Evolutionary conservation across 2,329 filamentous ascomycete species (phyloP).

Genomic region (Talaromyces sp.): DNA sequence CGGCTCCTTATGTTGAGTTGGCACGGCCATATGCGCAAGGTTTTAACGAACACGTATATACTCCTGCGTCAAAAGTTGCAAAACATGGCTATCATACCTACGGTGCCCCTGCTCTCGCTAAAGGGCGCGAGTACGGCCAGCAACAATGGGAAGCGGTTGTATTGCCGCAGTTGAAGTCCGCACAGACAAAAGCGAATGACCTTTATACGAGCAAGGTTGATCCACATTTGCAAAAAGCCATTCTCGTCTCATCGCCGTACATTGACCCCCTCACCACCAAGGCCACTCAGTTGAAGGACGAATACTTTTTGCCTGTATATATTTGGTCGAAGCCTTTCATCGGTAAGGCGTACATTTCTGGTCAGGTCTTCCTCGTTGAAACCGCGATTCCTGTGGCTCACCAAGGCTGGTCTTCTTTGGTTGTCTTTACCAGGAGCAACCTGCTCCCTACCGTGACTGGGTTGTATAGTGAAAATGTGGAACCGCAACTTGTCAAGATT

Average conservation of each 20-base stretch:
- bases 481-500: slow-evolving; percentile 90
- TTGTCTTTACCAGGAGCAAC: slow-evolving; percentile 66
- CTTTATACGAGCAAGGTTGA: slow-evolving; percentile 68
- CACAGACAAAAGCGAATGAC: slow-evolving; percentile 55
- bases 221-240: slow-evolving; percentile 64
- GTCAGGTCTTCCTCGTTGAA: slow-evolving; percentile 61
- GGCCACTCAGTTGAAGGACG: slow-evolving; percentile 63
- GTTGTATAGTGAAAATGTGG: slow-evolving; percentile 85
- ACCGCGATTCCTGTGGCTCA: slow-evolving; percentile 68
- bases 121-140: slow-evolving; percentile 61
- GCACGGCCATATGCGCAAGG: slow-evolving; percentile 66
- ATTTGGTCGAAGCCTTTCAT: slow-evolving; percentile 69
- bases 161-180: slow-evolving; percentile 66
- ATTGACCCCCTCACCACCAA: slow-evolving; percentile 61
- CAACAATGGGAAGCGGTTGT: slow-evolving; percentile 74
- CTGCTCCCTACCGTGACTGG: slow-evolving; percentile 77
- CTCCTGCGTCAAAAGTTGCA: slow-evolving; percentile 62
- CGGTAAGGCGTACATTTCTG: slow-evolving; percentile 60
- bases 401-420: slow-evolving; percentile 64
- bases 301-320: slow-evolving; percentile 71
- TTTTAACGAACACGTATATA: slow-evolving; percentile 58
- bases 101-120: slow-evolving; percentile 66
- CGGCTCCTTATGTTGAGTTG: slow-evolving; percentile 73
- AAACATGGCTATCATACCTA: slow-evolving; percentile 61
- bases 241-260: slow-evolving; percentile 62